phyloP scores from a whole-genome alignment of 345 rosid species.

The Boechera divaricarpa region DNA sequence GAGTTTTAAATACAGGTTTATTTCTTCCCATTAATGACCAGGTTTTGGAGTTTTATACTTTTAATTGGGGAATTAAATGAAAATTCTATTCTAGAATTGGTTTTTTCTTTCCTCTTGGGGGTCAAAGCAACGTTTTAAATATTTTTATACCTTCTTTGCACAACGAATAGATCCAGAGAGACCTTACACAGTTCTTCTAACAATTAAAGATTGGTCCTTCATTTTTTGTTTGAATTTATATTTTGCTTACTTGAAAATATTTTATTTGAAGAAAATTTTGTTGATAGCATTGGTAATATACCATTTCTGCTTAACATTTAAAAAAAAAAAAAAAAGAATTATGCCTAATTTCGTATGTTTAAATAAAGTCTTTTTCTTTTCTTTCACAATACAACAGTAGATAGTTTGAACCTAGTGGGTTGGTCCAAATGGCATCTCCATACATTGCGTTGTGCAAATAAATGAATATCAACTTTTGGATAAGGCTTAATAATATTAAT shows the following conservation, averaged over 20 bases:
- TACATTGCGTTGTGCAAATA: too few relatives aligned
- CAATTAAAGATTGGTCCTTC: not conserved
- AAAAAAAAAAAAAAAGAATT: not conserved
- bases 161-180: not conserved
- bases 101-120: not conserved
- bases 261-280: too few relatives aligned
- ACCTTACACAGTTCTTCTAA: not conserved
- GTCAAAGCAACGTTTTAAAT: not conserved
- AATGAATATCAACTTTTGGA: too few relatives aligned
- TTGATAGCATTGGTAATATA: not conserved
- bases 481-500: too few relatives aligned
- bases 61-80: not conserved
- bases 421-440: too few relatives aligned
- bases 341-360: not conserved
- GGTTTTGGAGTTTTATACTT: not conserved
- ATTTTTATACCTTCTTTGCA: not conserved
- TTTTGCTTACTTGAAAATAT: not conserved
- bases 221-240: not conserved
- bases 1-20: constrained; percentile 2
- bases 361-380: not conserved
- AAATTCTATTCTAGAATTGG: not conserved
- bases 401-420: too few relatives aligned
- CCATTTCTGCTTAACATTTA: not conserved
- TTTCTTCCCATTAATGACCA: not conserved
- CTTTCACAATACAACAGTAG: not conserved